Conservation (phyloP, 2,329 filamentous ascomycete genomes). For the Phialophora macrospora region DNA sequence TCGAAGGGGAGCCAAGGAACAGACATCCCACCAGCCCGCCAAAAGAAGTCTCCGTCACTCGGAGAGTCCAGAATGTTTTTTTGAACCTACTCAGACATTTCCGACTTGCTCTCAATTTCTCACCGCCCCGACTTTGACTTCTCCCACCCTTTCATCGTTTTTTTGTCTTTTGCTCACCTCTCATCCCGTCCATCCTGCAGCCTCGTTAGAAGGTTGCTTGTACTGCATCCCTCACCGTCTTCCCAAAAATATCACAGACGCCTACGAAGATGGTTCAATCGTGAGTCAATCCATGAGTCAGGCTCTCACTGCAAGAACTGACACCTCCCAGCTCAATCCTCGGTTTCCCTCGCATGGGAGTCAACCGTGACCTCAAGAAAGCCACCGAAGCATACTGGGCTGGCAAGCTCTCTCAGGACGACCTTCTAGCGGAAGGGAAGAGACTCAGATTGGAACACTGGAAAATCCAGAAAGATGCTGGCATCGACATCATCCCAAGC, state of each 20-base stretch:
- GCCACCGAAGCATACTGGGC: slow-evolving; percentile 98
- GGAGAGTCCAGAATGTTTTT: slow-evolving; percentile 4
- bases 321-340: slow-evolving; percentile 69
- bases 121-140: slow-evolving; percentile 33
- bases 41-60: slow-evolving; percentile 4
- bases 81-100: slow-evolving; percentile 12
- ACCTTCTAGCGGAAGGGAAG: slow-evolving; percentile 94
- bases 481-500: slow-evolving; percentile 96
- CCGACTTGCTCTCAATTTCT: slow-evolving; percentile 21
- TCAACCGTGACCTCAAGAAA: slow-evolving; percentile 99
- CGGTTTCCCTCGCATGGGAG: slow-evolving; percentile 99
- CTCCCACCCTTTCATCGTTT: slow-evolving; percentile 37
- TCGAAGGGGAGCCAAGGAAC: slow-evolving; percentile 4
- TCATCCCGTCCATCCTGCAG: slow-evolving; percentile 33
- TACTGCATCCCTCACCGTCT: slow-evolving; percentile 18
- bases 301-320: slow-evolving; percentile 17
- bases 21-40: slow-evolving; percentile 7
- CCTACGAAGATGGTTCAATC: slow-evolving; percentile 63
- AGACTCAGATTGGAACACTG: slow-evolving; percentile 94
- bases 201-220: slow-evolving; percentile 30
- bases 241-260: slow-evolving; percentile 28
- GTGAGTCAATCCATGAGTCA: slow-evolving; percentile 48
- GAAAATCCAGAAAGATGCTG: slow-evolving; percentile 99
- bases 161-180: slow-evolving; percentile 30
- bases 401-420: slow-evolving; percentile 89